phyloP scores from a whole-genome alignment of 2,329 filamentous ascomycete genomes.

The Paecilomyces sp. region DNA sequence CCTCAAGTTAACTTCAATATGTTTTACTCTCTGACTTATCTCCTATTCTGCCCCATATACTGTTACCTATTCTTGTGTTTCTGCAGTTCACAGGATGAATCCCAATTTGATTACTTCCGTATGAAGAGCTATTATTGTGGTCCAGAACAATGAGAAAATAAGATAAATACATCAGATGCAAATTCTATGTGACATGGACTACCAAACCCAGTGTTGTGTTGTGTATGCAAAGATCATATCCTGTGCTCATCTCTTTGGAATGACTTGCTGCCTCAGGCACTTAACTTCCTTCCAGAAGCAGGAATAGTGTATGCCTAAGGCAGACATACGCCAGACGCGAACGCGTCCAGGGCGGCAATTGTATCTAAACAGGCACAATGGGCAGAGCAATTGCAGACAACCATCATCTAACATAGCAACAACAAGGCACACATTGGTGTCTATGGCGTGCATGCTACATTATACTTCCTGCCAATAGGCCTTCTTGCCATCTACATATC shows the following conservation, averaged over 20 bases:
- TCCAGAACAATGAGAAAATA: background rate
- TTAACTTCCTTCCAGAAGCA: too few species aligned
- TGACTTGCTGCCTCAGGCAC: background rate
- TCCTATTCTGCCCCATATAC: background rate
- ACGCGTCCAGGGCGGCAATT: slow-evolving; percentile 2
- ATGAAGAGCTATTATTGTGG: background rate
- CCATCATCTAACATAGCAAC: background rate
- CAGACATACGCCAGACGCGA: slow-evolving; percentile 5
- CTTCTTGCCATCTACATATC: background rate
- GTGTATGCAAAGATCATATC: background rate
- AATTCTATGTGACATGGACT: background rate
- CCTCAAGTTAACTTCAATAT: too few species aligned
- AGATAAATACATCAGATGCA: background rate
- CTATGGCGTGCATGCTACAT: background rate
- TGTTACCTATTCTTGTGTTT: background rate
- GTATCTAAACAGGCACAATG: background rate
- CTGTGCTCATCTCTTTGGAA: background rate
- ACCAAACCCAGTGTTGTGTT: background rate
- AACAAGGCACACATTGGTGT: background rate
- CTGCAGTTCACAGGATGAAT: background rate
- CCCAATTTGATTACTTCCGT: background rate
- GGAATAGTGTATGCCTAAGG: slow-evolving; percentile 4
- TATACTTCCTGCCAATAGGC: background rate
- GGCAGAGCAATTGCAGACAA: background rate
- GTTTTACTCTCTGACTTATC: too few species aligned